phyloP scores from a whole-genome alignment of 192 early-diverging fungal species.

The Thoreauomyces humboldtii region DNA sequence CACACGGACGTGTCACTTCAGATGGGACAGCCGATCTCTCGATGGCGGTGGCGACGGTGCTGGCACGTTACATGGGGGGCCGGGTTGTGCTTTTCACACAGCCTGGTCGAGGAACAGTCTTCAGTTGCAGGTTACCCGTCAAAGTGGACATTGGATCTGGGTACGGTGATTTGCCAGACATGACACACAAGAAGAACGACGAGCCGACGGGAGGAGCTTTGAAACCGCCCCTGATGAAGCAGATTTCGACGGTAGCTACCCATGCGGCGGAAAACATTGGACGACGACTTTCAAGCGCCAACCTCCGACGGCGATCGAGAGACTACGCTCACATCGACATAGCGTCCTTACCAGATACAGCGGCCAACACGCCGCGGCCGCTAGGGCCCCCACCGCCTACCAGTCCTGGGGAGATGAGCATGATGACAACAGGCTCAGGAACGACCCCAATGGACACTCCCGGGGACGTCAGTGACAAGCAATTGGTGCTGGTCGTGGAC shows the following conservation, averaged over 20 bases:
- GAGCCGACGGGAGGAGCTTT: neutral
- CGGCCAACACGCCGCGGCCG: neutral
- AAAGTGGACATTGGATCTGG: no score
- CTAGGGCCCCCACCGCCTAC: neutral
- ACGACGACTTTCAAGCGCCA: neutral
- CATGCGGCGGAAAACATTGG: slow-evolving; percentile 2
- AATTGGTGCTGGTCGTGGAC: slow-evolving; percentile 19
- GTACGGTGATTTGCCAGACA: no score
- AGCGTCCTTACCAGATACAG: no score
- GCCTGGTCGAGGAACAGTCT: slow-evolving; percentile 9
- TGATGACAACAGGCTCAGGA: no score
- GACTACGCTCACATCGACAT: slow-evolving; percentile 5
- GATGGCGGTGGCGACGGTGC: slow-evolving; percentile 10
- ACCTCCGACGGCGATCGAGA: slow-evolving; percentile 5
- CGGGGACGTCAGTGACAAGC: neutral
- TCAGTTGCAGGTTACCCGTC: slow-evolving; percentile 8
- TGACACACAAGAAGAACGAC: neutral
- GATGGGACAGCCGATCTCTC: slow-evolving; percentile 7
- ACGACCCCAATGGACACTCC: neutral
- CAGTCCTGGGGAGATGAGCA: neutral
- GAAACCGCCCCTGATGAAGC: neutral
- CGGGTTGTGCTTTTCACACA: slow-evolving; percentile 17
- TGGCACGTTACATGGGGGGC: slow-evolving; percentile 18
- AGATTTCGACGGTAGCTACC: neutral
- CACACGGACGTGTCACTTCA: neutral